Base-by-base conservation (phyloP, 768 basidiomycete genomes). In the Amanita polypyramis region DNA sequence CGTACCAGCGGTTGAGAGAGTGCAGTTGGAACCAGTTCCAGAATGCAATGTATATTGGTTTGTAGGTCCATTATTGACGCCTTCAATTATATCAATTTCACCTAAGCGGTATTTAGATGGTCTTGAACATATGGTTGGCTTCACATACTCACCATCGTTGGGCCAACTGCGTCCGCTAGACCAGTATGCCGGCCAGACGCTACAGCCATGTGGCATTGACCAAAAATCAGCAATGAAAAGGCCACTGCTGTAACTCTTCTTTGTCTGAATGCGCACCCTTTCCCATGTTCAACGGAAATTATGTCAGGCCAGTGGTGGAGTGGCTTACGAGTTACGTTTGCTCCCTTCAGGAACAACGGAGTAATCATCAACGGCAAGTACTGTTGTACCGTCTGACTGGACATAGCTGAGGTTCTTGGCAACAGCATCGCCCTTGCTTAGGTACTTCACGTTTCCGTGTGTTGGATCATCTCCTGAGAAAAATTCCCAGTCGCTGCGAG, bases 81-180 rank as follows among this genome's bases (percentile, higher is more conserved):
- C 82, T 57, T 90, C 87, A 7, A 88, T 59, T 43, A 85, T 73
- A 56, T 89, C 87, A 40, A 86, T 80, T 60, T 88, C 84, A n/a
- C 71, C 67, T 64, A 43, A 27, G 35, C 34, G 2, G 19, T 23
- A 10, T 21, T 49, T 21, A 49, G 43, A 44, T 27, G 50, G 32
- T 30, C 46, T 33, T 12, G 39, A 25, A 30, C 45, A 45, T 5
- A 36, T 43, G 30, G n/a, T 46, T 33, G 46, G 35, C 48, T 45
- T 15, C 19, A 34, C 7, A 30, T 39, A 51, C 61, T 48, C 51
- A 66, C 78, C 79, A 20, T 51, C 62, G 19, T 29, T 14, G 3
- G 77, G 77, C 79, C 79, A 81, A 38, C 70, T 56, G 2, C 72
- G 66, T 6, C 78, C 77, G 37, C 69, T 65, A 2, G 70, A 68